Percentiles rank a stretch among this genome's conserved stretches.
phyloP scores from a whole-genome alignment of 2,329 filamentous ascomycete species.

The Colletotrichum theobromicola region DNA sequence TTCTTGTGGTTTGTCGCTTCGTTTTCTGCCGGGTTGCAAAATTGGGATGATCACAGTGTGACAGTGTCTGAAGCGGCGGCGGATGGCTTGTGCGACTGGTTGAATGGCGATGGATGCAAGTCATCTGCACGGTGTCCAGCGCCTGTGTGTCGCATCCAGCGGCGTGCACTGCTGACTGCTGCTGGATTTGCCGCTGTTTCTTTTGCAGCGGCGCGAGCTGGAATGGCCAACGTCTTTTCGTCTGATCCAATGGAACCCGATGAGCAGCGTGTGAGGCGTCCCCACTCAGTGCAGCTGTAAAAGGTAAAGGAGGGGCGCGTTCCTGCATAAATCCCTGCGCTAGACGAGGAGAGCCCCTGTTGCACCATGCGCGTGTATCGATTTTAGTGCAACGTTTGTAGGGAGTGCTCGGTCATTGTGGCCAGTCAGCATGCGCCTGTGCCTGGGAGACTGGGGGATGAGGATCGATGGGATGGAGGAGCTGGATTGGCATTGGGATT shows the following conservation, averaged over 20 bases:
- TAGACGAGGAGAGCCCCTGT: conserved; percentile 12
- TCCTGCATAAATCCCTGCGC: conserved; percentile 22
- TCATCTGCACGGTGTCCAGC: background rate
- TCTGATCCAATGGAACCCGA: background rate
- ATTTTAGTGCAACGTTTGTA: conserved; percentile 17
- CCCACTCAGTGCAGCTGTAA: background rate
- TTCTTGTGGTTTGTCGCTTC: background rate
- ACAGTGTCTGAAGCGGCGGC: conserved; percentile 5
- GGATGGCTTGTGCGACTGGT: background rate
- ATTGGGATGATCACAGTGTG: background rate
- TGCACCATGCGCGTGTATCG: conserved; percentile 6
- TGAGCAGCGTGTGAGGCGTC: background rate
- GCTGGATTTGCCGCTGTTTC: background rate
- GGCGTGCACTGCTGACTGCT: background rate
- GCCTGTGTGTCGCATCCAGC: background rate
- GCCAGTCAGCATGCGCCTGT: conserved; percentile 15
- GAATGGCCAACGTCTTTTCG: background rate
- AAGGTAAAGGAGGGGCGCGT: conserved; percentile 18
- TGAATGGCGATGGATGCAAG: background rate
- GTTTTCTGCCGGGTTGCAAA: background rate
- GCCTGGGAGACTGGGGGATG: background rate
- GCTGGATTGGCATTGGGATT: background rate
- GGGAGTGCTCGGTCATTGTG: conserved; percentile 1
- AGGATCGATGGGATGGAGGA: background rate
- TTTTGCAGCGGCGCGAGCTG: background rate